Evolutionary conservation across 2,329 filamentous ascomycete species (phyloP).

Genomic region (Aspergillus flavus): DNA sequence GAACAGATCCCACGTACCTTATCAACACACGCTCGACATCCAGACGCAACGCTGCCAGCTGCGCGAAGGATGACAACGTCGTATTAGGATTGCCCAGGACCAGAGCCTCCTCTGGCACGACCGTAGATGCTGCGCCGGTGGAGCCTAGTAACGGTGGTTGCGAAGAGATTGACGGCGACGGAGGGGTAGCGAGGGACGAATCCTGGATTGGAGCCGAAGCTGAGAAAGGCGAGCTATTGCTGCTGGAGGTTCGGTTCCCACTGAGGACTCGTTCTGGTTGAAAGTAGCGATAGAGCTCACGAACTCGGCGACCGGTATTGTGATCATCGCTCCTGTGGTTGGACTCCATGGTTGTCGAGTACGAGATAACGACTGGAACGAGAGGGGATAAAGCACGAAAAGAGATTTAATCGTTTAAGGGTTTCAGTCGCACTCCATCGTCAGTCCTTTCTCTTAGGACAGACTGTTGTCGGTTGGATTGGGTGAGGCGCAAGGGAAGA

Average conservation of each 20-base stretch:
- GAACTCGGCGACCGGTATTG: conserved; percentile 34
- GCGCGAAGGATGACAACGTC: conserved; percentile 40
- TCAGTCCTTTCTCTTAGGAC: background rate
- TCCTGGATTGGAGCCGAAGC: conserved; percentile 14
- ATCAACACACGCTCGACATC: conserved; percentile 43
- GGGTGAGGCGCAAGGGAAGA: background rate
- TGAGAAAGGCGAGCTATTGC: conserved; percentile 9
- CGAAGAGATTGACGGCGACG: conserved; percentile 17
- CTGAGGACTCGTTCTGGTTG: conserved; percentile 29
- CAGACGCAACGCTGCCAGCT: conserved; percentile 37
- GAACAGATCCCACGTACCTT: conserved; percentile 28
- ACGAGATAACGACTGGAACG: background rate
- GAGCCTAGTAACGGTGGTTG: conserved; percentile 14
- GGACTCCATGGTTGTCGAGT: conserved; percentile 5
- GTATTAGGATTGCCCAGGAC: conserved; percentile 36
- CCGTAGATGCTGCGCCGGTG: conserved; percentile 18
- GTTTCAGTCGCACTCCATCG: background rate
- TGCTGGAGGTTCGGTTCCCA: conserved; percentile 8
- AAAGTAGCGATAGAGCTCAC: conserved; percentile 46
- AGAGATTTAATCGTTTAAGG: background rate
- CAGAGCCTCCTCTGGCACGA: conserved; percentile 24
- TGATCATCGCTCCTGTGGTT: conserved; percentile 21
- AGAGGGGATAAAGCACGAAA: background rate
- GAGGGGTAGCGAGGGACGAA: conserved; percentile 15
- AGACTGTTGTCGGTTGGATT: background rate